Percentiles rank a stretch among this genome's conserved stretches.
Evolutionary conservation across 2,329 filamentous ascomycete species (phyloP).

Genomic region (Akanthomyces dipterigenus): DNA sequence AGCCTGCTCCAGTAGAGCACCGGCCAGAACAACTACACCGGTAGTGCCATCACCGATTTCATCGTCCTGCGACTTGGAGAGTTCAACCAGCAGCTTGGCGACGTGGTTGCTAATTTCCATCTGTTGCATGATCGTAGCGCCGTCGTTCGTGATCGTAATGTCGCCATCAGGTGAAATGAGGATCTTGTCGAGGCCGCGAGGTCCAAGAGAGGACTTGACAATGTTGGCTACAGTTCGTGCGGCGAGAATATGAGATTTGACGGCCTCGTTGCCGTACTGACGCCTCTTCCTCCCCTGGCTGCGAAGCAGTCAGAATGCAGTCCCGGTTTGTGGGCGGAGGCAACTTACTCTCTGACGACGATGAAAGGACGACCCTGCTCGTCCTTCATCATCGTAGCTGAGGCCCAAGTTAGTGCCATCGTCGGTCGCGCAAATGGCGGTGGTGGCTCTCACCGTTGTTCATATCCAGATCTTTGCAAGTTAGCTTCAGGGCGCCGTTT

Average conservation of each 20-base stretch:
- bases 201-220: constrained; percentile 93
- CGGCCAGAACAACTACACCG: constrained; percentile 91
- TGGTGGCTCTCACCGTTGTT: constrained; percentile 60
- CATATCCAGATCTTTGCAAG: constrained; percentile 65
- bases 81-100: constrained; percentile 90
- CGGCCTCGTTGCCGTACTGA: constrained; percentile 91
- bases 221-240: constrained; percentile 95
- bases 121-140: constrained; percentile 92
- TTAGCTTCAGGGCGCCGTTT: constrained; percentile 23
- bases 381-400: constrained; percentile 81
- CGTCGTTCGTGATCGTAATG: constrained; percentile 98
- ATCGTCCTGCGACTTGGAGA: constrained; percentile 97
- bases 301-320: constrained; percentile 18
- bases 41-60: constrained; percentile 98
- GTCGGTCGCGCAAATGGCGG: constrained; percentile 7
- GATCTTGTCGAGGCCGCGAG: constrained; percentile 96
- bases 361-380: constrained; percentile 97
- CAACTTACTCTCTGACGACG: constrained; percentile 86
- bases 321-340: neutral
- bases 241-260: constrained; percentile 96
- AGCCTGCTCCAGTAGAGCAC: constrained; percentile 90
- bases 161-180: constrained; percentile 97
- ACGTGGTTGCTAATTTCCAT: constrained; percentile 99
- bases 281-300: constrained; percentile 98
- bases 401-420: constrained; percentile 14